These are phyloP conservation scores for Tilletia caries DNA, from an alignment of 1,284 basidiomycete genomes.

Conservation along the genomic window DNA sequence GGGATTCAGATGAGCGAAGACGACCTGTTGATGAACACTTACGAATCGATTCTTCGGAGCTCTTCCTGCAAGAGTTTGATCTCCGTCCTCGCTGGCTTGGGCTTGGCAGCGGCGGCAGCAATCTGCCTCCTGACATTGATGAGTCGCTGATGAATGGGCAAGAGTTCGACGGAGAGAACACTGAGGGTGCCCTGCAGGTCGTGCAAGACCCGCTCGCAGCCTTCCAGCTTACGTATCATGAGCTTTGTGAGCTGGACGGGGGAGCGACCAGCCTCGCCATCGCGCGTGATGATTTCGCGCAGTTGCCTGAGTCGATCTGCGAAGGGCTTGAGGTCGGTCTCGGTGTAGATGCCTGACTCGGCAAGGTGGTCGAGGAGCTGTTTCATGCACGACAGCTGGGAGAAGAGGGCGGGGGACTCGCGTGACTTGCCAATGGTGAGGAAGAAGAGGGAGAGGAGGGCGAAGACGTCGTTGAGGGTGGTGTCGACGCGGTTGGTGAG, in stretches of 20 bases:
- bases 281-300: slow-evolving; percentile 46
- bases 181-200: slow-evolving; percentile 48
- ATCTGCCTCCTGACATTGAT: slow-evolving; percentile 84
- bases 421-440: slow-evolving; percentile 51
- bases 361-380: slow-evolving; percentile 51
- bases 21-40: slow-evolving; percentile 59
- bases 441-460: slow-evolving; percentile 52
- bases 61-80: slow-evolving; percentile 88
- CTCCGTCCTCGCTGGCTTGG: slow-evolving; percentile 77
- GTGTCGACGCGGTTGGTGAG: slow-evolving; percentile 39
- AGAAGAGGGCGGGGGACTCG: slow-evolving; percentile 50
- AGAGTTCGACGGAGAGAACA: slow-evolving; percentile 52
- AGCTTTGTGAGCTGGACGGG: slow-evolving; percentile 83
- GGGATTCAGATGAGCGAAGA: no score
- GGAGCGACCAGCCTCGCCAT: slow-evolving; percentile 69
- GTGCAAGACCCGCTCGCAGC: slow-evolving; percentile 61
- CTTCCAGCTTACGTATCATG: slow-evolving; percentile 82
- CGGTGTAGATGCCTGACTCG: slow-evolving; percentile 52
- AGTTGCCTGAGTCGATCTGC: slow-evolving; percentile 44
- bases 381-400: slow-evolving; percentile 52
- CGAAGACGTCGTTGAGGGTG: slow-evolving; percentile 52
- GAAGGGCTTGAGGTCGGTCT: slow-evolving; percentile 49
- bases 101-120: slow-evolving; percentile 80
- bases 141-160: slow-evolving; percentile 63
- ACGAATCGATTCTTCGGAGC: slow-evolving; percentile 75